phyloP scores from a whole-genome alignment of 1,139 yeast species.

The Suhomyces anneliseae region DNA sequence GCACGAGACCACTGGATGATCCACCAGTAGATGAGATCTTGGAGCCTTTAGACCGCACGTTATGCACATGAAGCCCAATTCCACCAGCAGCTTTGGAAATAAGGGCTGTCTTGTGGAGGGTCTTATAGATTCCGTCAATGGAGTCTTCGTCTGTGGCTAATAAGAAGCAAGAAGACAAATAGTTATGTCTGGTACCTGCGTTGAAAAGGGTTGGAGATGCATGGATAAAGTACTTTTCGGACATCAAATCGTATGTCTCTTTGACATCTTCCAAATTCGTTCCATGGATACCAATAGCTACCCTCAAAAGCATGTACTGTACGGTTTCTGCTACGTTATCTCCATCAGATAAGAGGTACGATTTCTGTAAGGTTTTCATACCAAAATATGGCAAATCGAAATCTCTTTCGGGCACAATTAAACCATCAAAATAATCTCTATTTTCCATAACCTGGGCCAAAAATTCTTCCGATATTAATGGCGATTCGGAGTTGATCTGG shows the following conservation, averaged over 20 bases:
- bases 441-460: conserved; percentile 33
- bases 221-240: conserved; percentile 79
- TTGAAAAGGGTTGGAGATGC: conserved; percentile 89
- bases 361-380: conserved; percentile 50
- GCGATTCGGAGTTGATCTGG: conserved; percentile 2
- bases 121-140: conserved; percentile 85
- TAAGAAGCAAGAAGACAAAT: conserved; percentile 86
- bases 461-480: conserved; percentile 27
- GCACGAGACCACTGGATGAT: conserved; percentile 83
- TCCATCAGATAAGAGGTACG: conserved; percentile 42
- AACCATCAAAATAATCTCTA: conserved; percentile 33
- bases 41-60: conserved; percentile 82
- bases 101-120: conserved; percentile 81
- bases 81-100: conserved; percentile 93
- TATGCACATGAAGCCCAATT: conserved; percentile 80
- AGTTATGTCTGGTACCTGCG: conserved; percentile 86
- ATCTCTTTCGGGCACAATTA: conserved; percentile 41
- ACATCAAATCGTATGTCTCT: conserved; percentile 66
- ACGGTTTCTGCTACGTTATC: conserved; percentile 48
- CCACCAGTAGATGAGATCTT: conserved; percentile 90
- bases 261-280: conserved; percentile 37
- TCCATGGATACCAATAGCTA: conserved; percentile 53
- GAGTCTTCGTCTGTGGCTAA: conserved; percentile 89
- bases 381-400: conserved; percentile 50
- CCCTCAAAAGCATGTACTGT: conserved; percentile 51